Evolutionary conservation across 83 land plant genomes (phyloP).

Genomic region (Diphasiastrum complanatum): DNA sequence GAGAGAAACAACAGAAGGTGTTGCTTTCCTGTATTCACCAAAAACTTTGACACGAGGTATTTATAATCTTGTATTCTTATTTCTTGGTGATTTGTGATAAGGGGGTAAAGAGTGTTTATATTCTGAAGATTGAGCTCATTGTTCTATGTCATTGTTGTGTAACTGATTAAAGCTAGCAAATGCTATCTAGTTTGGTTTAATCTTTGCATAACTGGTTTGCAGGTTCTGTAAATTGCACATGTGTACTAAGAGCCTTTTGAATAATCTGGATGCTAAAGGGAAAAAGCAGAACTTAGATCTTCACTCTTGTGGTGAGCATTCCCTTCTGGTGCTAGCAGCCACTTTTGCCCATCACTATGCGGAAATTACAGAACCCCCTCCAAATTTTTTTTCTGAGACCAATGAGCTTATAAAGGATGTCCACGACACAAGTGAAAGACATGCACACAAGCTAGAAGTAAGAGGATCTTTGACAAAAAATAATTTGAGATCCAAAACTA

Average conservation of each 20-base stretch:
- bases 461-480: too few relatives aligned
- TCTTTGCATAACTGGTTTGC: slow-evolving; percentile 12
- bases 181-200: not conserved
- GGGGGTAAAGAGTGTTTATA: not conserved
- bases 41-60: slow-evolving; percentile 29
- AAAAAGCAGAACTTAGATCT: slow-evolving; percentile 8
- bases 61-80: not conserved
- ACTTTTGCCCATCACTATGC: slow-evolving; percentile 32
- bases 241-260: slow-evolving; percentile 6
- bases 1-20: slow-evolving; percentile 21
- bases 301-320: slow-evolving; percentile 25
- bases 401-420: too few relatives aligned
- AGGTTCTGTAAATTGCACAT: slow-evolving; percentile 44
- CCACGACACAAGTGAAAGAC: too few relatives aligned
- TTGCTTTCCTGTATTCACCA: slow-evolving; percentile 32
- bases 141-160: not conserved
- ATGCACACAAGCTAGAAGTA: too few relatives aligned
- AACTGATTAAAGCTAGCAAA: not conserved
- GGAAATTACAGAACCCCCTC: slow-evolving; percentile 12
- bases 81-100: not conserved
- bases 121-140: not conserved
- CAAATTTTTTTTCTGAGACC: slow-evolving; percentile 14
- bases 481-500: too few relatives aligned
- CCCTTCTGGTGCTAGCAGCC: slow-evolving; percentile 37
- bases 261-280: slow-evolving; percentile 1